A percentile compares a stretch with the other conserved stretches of the same genome.
Conservation (phyloP, 768 basidiomycete genomes). For the Hericium alpestre region DNA sequence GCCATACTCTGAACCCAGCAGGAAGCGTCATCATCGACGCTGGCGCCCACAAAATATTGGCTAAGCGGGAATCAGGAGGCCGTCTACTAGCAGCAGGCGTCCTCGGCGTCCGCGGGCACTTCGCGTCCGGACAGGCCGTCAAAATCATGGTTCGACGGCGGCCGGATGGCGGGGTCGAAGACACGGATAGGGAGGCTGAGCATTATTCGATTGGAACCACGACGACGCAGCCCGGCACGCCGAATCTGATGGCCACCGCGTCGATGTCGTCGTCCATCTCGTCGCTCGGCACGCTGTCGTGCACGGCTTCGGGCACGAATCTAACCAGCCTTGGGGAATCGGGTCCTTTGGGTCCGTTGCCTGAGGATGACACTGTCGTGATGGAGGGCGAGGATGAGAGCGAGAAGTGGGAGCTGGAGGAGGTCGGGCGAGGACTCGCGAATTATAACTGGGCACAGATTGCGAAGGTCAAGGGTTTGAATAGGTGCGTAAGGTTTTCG, state of each 20-base stretch:
- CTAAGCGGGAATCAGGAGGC: slow-evolving; percentile 79
- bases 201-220: slow-evolving; percentile 30
- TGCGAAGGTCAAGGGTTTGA: slow-evolving; percentile 73
- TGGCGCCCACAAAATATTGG: slow-evolving; percentile 81
- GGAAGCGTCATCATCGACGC: slow-evolving; percentile 83
- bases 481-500: slow-evolving; percentile 49
- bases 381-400: slow-evolving; percentile 26
- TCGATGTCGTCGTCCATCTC: neutral
- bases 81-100: slow-evolving; percentile 90
- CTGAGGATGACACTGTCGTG: slow-evolving; percentile 19
- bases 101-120: slow-evolving; percentile 72
- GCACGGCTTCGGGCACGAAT: slow-evolving; percentile 7
- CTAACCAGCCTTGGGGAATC: neutral
- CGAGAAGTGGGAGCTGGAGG: slow-evolving; percentile 62
- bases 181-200: slow-evolving; percentile 10
- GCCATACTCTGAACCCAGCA: slow-evolving; percentile 85
- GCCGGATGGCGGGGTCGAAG: slow-evolving; percentile 14
- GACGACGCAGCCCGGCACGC: slow-evolving; percentile 47
- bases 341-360: slow-evolving; percentile 7
- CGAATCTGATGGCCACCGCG: slow-evolving; percentile 14
- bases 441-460: slow-evolving; percentile 96
- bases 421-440: slow-evolving; percentile 89
- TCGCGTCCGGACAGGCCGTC: slow-evolving; percentile 93
- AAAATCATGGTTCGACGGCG: slow-evolving; percentile 53
- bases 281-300: slow-evolving; percentile 9